These are phyloP conservation scores for Harringtonia aguacate DNA, from an alignment of 2,329 filamentous ascomycete species.

Conservation along the genomic window DNA sequence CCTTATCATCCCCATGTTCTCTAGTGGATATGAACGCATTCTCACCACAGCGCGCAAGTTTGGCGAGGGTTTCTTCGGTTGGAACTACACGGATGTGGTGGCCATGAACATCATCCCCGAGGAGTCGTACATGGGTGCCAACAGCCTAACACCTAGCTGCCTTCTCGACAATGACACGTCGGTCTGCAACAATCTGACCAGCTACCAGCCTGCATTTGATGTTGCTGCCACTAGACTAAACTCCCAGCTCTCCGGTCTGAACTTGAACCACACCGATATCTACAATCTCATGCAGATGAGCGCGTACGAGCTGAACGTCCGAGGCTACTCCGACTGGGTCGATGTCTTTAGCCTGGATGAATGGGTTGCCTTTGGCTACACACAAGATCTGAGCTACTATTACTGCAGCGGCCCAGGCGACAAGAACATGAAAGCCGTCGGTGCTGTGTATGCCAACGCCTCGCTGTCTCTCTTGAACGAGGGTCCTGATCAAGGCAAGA, in stretches of 20 bases:
- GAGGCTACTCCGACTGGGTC: slow-evolving; percentile 48
- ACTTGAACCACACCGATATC: slow-evolving; percentile 6
- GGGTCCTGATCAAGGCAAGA: slow-evolving; percentile 1
- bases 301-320: slow-evolving; percentile 10
- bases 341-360: slow-evolving; percentile 51
- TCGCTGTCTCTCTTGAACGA: slow-evolving; percentile 7
- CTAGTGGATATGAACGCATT: slow-evolving; percentile 46
- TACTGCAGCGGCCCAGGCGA: slow-evolving; percentile 50
- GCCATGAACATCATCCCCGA: slow-evolving; percentile 34
- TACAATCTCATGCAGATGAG: slow-evolving; percentile 11
- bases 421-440: slow-evolving; percentile 10
- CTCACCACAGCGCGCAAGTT: slow-evolving; percentile 53
- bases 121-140: slow-evolving; percentile 7
- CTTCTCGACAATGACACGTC: slow-evolving; percentile 32
- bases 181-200: slow-evolving; percentile 5
- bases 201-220: slow-evolving; percentile 6
- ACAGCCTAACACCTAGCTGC: slow-evolving; percentile 50
- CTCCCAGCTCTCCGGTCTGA: background rate
- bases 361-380: slow-evolving; percentile 53
- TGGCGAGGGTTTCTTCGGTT: slow-evolving; percentile 49
- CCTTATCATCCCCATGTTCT: slow-evolving; percentile 9
- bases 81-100: slow-evolving; percentile 43
- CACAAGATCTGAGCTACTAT: slow-evolving; percentile 57
- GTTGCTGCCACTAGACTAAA: slow-evolving; percentile 6
- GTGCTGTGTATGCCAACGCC: slow-evolving; percentile 9